Evolutionary conservation across 73 alveolate species (phyloP).

Genomic region (Uronychia binucleata): DNA sequence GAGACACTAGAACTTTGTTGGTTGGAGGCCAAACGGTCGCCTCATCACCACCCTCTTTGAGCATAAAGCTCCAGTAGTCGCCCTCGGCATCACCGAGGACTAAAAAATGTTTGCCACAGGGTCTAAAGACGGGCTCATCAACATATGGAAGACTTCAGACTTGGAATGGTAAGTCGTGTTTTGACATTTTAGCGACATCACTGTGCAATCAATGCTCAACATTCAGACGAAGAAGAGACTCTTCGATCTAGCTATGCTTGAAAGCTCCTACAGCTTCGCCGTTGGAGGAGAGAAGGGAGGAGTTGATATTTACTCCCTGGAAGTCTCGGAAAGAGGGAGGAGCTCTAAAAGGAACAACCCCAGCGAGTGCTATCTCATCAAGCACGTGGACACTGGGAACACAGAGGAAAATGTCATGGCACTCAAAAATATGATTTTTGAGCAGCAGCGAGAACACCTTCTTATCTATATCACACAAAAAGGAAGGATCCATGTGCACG

Average conservation of each 20-base stretch:
- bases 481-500: slow-evolving; percentile 57
- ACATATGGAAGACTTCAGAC: slow-evolving; percentile 44
- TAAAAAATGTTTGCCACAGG: slow-evolving; percentile 46
- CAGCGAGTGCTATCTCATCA: slow-evolving; percentile 14
- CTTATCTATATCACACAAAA: slow-evolving; percentile 42
- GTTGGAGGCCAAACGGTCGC: slow-evolving; percentile 63
- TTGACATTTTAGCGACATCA: slow-evolving; percentile 9
- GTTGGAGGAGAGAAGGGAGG: slow-evolving; percentile 44
- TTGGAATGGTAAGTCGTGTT: not conserved
- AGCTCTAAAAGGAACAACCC: slow-evolving; percentile 2
- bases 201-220: slow-evolving; percentile 23
- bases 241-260: slow-evolving; percentile 15
- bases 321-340: slow-evolving; percentile 4
- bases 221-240: slow-evolving; percentile 26
- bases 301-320: slow-evolving; percentile 51
- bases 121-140: slow-evolving; percentile 39
- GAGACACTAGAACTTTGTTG: slow-evolving; percentile 1
- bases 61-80: slow-evolving; percentile 35
- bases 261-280: slow-evolving; percentile 41
- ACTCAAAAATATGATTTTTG: slow-evolving; percentile 21
- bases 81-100: slow-evolving; percentile 43
- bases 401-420: slow-evolving; percentile 42
- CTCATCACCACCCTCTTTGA: slow-evolving; percentile 54
- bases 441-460: slow-evolving; percentile 25
- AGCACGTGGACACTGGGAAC: slow-evolving; percentile 23